A percentile compares a stretch with the other conserved stretches of the same genome.
Conservation (phyloP, 495 filamentous ascomycete genomes). For the Cercophora newfieldiana region DNA sequence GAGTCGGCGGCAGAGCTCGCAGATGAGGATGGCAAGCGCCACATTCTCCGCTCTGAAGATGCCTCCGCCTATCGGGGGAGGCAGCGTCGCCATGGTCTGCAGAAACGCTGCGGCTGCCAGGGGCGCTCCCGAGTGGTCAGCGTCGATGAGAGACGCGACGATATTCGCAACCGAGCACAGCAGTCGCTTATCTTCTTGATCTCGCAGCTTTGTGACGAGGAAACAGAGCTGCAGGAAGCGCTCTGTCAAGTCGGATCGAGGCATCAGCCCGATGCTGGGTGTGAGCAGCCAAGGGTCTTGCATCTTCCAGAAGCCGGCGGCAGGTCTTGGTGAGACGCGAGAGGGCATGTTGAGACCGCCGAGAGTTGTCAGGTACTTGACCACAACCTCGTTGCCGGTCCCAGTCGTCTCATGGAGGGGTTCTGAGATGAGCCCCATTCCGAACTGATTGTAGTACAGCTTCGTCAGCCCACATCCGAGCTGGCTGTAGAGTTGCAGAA, state of each 20-base stretch:
- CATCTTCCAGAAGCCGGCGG: slow-evolving; percentile 10
- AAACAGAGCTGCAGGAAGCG: slow-evolving; percentile 17
- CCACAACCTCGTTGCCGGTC: neutral
- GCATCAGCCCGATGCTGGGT: neutral
- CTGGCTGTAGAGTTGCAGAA: neutral
- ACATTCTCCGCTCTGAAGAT: neutral
- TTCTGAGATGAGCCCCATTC: neutral
- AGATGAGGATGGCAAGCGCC: slow-evolving; percentile 16
- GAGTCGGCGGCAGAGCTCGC: slow-evolving; percentile 25
- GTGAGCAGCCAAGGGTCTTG: slow-evolving; percentile 1
- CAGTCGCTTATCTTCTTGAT: neutral
- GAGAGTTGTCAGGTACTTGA: slow-evolving; percentile 1
- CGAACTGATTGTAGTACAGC: neutral
- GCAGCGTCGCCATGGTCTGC: slow-evolving; percentile 11
- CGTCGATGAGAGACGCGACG: slow-evolving; percentile 9
- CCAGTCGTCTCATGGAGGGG: neutral
- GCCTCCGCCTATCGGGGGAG: neutral
- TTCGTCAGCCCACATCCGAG: neutral
- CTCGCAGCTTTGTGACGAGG: slow-evolving; percentile 3
- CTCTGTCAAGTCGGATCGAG: neutral
- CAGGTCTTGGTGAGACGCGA: neutral
- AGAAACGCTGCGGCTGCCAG: slow-evolving; percentile 18
- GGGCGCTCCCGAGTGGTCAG: slow-evolving; percentile 11
- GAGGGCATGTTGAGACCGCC: neutral
- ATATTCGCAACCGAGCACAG: slow-evolving; percentile 1